Evolutionary conservation across 2,329 filamentous ascomycete genomes (phyloP), one percentile per base, ranked within the genome.

Genomic region (Ascochyta fabae): DNA sequence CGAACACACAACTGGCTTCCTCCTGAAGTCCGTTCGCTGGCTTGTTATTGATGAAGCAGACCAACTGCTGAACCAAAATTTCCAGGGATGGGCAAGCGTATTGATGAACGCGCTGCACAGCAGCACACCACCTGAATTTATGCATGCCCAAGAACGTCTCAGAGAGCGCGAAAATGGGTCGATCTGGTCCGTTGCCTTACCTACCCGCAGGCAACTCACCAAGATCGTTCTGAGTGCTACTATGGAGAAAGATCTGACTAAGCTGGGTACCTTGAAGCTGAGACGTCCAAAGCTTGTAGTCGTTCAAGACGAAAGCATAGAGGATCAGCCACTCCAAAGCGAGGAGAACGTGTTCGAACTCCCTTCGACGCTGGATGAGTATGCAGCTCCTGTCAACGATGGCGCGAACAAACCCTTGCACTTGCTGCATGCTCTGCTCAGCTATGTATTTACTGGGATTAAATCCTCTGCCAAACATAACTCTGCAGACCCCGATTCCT

Each of bases 11-110:
- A 85, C 86, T 3, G 92, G 92, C 0, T 97, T 98, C 72, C 85
- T 83, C 0, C 80, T 98, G 22, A 85, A 89, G 53, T 83, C 90
- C 70, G 81, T 97, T 4, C 86, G 90, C 58, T 98, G 93, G 92
- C 81, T 98, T 0, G 86, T 97, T 3, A 89, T 97, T 41, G 94
- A 98, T 67, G 94, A 98, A 77, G 95, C 94, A 10, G 94, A 98
- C 75, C 92, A 95, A 70, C 80, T 98, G 12, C 83, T 98, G 6
- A 89, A 93, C 39, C 91, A 98, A 73, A 93, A 90, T 68, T 97
- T 95, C 75, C 93, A 97, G 72, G 90, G 94, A 67, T 97, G 93
- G 93, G 81, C 96, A 3, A 85, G 87, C 36, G 78, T 88, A 0
- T 85, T 95, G 6, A 88, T 91, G 67, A 74, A 75, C 22, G 79